A percentile compares a stretch with the other conserved stretches of the same genome.
phyloP scores from a whole-genome alignment of 257 asterid species.

The Henckelia pumila region DNA sequence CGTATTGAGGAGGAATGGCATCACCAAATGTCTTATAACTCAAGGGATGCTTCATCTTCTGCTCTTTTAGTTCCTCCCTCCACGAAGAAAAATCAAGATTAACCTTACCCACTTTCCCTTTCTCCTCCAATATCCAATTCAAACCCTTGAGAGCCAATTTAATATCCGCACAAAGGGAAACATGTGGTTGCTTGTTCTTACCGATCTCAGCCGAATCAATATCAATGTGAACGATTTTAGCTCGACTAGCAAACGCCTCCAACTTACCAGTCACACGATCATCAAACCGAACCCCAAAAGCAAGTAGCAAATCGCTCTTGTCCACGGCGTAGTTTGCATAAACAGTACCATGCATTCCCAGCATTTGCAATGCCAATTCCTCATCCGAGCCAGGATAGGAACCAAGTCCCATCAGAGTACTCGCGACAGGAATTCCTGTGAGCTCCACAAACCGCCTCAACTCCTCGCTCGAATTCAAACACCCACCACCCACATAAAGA shows the following conservation, averaged over 20 bases:
- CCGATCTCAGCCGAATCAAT: constrained; percentile 84
- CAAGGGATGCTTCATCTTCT: constrained; percentile 48
- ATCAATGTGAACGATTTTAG: constrained; percentile 84
- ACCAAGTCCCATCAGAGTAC: constrained; percentile 82
- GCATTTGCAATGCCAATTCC: constrained; percentile 60
- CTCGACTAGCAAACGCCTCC: constrained; percentile 80
- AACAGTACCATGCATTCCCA: constrained; percentile 93
- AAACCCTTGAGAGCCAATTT: constrained; percentile 52
- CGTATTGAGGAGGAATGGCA: constrained; percentile 80
- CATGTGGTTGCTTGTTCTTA: constrained; percentile 75
- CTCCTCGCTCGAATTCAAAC: constrained; percentile 68
- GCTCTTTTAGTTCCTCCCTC: constrained; percentile 69
- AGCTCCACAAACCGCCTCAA: constrained; percentile 58
- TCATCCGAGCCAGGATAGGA: constrained; percentile 64
- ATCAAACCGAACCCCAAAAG: constrained; percentile 83
- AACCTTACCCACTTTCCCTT: constrained; percentile 18
- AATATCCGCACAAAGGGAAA: constrained; percentile 69
- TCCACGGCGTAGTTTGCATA: constrained; percentile 75
- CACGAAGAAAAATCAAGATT: constrained; percentile 52
- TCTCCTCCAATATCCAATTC: constrained; percentile 50
- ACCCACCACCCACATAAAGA: constrained; percentile 87
- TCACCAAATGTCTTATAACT: constrained; percentile 56
- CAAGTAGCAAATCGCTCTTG: constrained; percentile 73
- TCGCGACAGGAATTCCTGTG: constrained; percentile 76
- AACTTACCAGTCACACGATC: constrained; percentile 83